These are phyloP conservation scores for Leccinum proximum DNA, from an alignment of 1,284 basidiomycete species.

Conservation along the genomic window DNA sequence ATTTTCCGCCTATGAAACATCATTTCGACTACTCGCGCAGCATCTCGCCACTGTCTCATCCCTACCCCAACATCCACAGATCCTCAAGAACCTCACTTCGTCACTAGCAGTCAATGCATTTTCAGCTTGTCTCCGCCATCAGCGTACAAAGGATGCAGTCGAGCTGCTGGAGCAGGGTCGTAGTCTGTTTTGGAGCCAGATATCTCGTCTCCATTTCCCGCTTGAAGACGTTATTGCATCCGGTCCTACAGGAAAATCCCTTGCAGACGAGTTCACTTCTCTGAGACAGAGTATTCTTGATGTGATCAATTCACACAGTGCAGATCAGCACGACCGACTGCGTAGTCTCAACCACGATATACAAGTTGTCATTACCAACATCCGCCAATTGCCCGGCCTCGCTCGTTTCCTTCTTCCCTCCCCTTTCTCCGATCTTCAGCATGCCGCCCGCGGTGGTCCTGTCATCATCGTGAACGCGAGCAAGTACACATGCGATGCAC, in stretches of 20 bases:
- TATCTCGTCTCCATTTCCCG: not conserved
- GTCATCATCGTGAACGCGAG: not conserved
- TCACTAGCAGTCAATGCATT: not conserved
- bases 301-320: not conserved
- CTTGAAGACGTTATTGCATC: not conserved
- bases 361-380: not conserved
- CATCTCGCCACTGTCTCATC: not conserved
- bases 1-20: not conserved
- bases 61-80: not conserved
- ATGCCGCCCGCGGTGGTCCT: not conserved
- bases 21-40: not conserved
- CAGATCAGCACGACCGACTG: not conserved
- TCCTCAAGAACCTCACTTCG: not conserved
- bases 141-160: not conserved
- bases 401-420: not conserved
- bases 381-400: not conserved
- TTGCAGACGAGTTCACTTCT: not conserved
- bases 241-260: not conserved
- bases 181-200: not conserved
- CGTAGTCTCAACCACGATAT: not conserved
- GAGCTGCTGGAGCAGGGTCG: not conserved
- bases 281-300: not conserved
- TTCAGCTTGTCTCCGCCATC: not conserved
- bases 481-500: not conserved
- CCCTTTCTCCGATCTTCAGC: not conserved